A percentile compares a stretch with the other conserved stretches of the same genome.
phyloP scores from a whole-genome alignment of 176 grass and related monocot genomes.

The Triticum monococcum region DNA sequence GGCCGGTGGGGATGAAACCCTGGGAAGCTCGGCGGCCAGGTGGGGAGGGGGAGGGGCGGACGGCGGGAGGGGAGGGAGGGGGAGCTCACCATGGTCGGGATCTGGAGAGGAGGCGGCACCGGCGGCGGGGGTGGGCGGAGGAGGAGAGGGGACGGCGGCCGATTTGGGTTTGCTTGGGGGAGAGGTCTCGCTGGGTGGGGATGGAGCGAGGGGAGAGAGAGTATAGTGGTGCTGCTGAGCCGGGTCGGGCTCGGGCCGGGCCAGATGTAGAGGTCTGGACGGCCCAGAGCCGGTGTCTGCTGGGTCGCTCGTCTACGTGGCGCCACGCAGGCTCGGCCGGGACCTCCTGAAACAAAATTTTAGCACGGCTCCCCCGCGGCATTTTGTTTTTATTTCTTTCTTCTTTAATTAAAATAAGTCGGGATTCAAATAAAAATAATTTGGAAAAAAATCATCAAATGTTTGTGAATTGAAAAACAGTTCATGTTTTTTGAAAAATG shows the following conservation, averaged over 20 bases:
- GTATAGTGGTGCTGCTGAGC: not conserved
- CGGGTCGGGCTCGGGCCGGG: not conserved
- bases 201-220: not conserved
- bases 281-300: too few relatives aligned
- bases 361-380: too few relatives aligned
- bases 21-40: not conserved
- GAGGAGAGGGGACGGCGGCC: conserved; percentile 7
- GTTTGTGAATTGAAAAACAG: too few relatives aligned
- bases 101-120: not conserved
- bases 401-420: too few relatives aligned
- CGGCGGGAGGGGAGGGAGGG: not conserved
- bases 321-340: too few relatives aligned
- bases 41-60: not conserved
- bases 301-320: too few relatives aligned
- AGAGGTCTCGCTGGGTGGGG: not conserved
- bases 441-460: too few relatives aligned
- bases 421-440: too few relatives aligned
- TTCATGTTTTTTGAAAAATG: too few relatives aligned
- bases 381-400: too few relatives aligned
- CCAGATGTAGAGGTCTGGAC: too few relatives aligned
- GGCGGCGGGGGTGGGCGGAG: not conserved
- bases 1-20: not conserved
- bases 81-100: conserved; percentile 36
- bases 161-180: conserved; percentile 26
- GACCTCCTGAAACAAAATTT: too few relatives aligned